Evolutionary conservation across 805 yeast species (phyloP).

Genomic region (Pichia ethanolica): DNA sequence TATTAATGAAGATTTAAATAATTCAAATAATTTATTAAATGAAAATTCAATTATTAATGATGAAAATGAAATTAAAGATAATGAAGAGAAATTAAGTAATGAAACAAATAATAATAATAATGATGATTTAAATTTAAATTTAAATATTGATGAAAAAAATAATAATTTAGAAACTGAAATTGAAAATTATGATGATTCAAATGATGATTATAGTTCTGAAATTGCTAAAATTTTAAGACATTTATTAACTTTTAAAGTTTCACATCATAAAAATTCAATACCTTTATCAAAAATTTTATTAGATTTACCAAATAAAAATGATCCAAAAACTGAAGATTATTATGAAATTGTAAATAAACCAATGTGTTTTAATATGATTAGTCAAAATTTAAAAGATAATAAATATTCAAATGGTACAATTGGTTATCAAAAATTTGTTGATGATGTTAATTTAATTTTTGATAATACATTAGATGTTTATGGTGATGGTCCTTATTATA

Average conservation of each 20-base stretch:
- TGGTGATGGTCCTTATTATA: constrained; percentile 64
- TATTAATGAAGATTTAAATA: constrained; percentile 9
- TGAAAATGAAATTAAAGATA: neutral
- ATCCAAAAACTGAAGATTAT: constrained; percentile 56
- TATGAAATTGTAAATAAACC: constrained; percentile 64
- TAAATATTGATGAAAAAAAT: neutral
- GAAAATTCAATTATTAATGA: neutral
- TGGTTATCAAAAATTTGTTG: constrained; percentile 49
- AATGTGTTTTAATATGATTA: constrained; percentile 59
- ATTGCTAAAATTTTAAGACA: constrained; percentile 10
- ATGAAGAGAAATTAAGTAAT: too few species aligned
- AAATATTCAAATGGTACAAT: constrained; percentile 42
- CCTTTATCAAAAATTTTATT: constrained; percentile 44
- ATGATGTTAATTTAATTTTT: constrained; percentile 58
- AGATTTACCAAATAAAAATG: constrained; percentile 62
- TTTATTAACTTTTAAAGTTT: constrained; percentile 11
- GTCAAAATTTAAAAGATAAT: constrained; percentile 43
- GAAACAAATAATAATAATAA: neutral
- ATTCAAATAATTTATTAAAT: too few species aligned
- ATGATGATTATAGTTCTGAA: constrained; percentile 11
- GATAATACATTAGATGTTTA: constrained; percentile 74
- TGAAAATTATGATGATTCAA: constrained; percentile 2
- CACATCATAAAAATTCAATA: constrained; percentile 16
- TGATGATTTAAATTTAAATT: neutral
- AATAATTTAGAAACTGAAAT: neutral